These are phyloP conservation scores for Cordyceps cateniannulata DNA, from an alignment of 2,329 filamentous ascomycete species.

Conservation along the genomic window DNA sequence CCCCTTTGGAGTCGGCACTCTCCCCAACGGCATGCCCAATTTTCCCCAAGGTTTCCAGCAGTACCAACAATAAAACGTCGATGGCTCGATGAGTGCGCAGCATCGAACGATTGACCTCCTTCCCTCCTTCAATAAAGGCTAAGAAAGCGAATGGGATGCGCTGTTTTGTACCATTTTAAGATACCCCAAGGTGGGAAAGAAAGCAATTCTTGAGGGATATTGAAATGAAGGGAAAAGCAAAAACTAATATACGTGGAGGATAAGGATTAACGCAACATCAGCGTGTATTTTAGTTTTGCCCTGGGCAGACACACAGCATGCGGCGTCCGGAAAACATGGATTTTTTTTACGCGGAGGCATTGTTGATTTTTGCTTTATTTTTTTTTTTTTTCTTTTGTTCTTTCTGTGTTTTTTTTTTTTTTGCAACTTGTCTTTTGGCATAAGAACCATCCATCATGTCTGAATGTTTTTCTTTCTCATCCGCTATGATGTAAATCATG, in stretches of 20 bases:
- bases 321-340: not conserved
- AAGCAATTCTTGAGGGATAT: too few relatives aligned
- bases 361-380: not conserved
- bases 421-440: not conserved
- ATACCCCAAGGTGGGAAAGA: not conserved
- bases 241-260: not conserved
- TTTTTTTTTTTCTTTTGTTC: not conserved
- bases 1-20: conserved; percentile 30
- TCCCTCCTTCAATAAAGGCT: not conserved
- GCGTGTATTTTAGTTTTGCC: not conserved
- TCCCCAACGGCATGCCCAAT: conserved; percentile 34
- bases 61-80: conserved; percentile 23
- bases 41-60: conserved; percentile 32
- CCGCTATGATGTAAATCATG: too few relatives aligned
- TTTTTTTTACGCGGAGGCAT: not conserved
- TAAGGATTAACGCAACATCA: not conserved
- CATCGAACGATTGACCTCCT: not conserved
- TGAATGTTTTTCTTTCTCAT: not conserved
- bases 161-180: not conserved
- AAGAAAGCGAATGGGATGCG: not conserved
- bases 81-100: not conserved
- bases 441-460: not conserved
- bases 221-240: not conserved
- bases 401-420: not conserved
- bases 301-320: not conserved